These are phyloP conservation scores for Alternaria metachromatica DNA, from an alignment of 2,329 filamentous ascomycete species.

Conservation along the genomic window DNA sequence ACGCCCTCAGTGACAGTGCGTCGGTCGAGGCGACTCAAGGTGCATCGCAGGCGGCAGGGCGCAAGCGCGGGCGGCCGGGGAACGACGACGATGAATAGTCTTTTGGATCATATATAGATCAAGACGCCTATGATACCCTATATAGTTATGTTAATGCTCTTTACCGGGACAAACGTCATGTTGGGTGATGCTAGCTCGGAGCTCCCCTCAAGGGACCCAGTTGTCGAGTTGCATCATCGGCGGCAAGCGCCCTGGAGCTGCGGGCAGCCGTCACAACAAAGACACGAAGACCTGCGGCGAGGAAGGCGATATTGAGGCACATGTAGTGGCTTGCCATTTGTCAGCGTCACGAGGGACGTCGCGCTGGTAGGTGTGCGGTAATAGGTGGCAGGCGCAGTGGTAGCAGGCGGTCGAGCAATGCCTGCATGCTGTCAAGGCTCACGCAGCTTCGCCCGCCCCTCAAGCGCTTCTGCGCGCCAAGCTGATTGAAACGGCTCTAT, in stretches of 20 bases:
- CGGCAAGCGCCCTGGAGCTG: background rate
- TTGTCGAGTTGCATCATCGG: slow-evolving; percentile 11
- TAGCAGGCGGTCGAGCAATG: slow-evolving; percentile 4
- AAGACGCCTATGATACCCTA: background rate
- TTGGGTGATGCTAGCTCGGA: background rate
- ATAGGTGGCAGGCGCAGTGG: background rate
- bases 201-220: slow-evolving; percentile 8
- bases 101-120: background rate
- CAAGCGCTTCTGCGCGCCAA: slow-evolving; percentile 18
- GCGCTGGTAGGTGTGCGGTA: background rate
- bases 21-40: slow-evolving; percentile 7
- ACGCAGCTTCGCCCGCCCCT: slow-evolving; percentile 4
- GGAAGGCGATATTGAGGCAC: background rate
- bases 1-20: slow-evolving; percentile 18
- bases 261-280: background rate
- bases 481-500: slow-evolving; percentile 20
- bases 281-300: background rate
- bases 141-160: background rate
- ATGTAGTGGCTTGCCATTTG: slow-evolving; percentile 2
- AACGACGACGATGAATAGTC: slow-evolving; percentile 13
- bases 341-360: slow-evolving; percentile 6
- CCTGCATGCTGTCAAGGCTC: slow-evolving; percentile 12
- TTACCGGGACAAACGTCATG: background rate
- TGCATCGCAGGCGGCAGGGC: slow-evolving; percentile 15
- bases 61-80: slow-evolving; percentile 26